A percentile compares a stretch with the other conserved stretches of the same genome.
Conservation (phyloP, 2,329 filamentous ascomycete species). For the Fusarium mangiferae region DNA sequence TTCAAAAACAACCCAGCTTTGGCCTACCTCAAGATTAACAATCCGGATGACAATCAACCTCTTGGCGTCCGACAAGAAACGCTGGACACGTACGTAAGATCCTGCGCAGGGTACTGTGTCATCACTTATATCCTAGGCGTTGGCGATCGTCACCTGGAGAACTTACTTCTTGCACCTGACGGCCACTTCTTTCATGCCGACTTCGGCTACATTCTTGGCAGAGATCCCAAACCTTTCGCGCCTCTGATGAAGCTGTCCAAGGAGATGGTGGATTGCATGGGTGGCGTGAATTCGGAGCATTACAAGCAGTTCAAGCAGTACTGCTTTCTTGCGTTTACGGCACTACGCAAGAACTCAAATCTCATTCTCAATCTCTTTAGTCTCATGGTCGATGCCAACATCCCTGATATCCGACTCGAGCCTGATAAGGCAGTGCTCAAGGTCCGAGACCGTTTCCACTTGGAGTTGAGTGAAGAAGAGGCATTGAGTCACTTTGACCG, state of each 20-base stretch:
- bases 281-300: slow-evolving; percentile 80
- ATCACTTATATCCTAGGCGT: slow-evolving; percentile 98
- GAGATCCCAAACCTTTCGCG: slow-evolving; percentile 96
- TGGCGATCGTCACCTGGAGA: slow-evolving; percentile 94
- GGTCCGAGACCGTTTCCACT: slow-evolving; percentile 91
- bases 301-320: slow-evolving; percentile 94
- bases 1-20: slow-evolving; percentile 80
- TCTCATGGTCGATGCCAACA: slow-evolving; percentile 97
- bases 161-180: slow-evolving; percentile 88
- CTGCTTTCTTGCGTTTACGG: slow-evolving; percentile 93
- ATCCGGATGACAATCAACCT: slow-evolving; percentile 83
- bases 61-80: slow-evolving; percentile 90
- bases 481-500: slow-evolving; percentile 88
- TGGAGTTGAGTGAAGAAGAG: slow-evolving; percentile 92
- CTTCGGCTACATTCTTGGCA: slow-evolving; percentile 96
- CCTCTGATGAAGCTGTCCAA: slow-evolving; percentile 96
- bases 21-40: slow-evolving; percentile 87
- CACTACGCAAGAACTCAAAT: slow-evolving; percentile 87
- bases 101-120: slow-evolving; percentile 96
- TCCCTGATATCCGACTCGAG: slow-evolving; percentile 92
- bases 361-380: slow-evolving; percentile 95
- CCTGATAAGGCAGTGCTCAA: slow-evolving; percentile 94
- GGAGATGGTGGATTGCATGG: slow-evolving; percentile 99
- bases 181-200: slow-evolving; percentile 98
- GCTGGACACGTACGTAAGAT: slow-evolving; percentile 95